Evolutionary conservation across 805 yeast species (phyloP), one percentile per base, ranked within the genome.

Genomic region (Ogataea paradorogensis): DNA sequence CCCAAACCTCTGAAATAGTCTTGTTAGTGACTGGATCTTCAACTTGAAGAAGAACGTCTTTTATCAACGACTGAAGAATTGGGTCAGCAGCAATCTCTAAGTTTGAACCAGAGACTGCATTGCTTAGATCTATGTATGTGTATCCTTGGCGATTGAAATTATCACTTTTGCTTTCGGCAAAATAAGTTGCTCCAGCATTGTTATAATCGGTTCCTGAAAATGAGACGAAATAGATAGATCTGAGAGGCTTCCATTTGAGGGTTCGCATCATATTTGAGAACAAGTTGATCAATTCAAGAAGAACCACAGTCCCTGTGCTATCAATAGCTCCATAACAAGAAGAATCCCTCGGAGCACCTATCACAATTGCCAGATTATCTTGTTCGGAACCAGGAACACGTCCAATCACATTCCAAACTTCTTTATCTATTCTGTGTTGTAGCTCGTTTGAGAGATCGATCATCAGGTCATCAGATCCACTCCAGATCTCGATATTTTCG

Each of bases 291-390:
- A 90, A 62, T 47, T 90, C 91, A 15, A 90, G 61, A 39, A 90
- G 55, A 1, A 83, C 66, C 0, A 82, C 78, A 1, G 93, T 80
- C 1, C 95, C 95, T 3, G 95, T 80, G 48, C 78, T 76, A 7
- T 89, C 79, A 3, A 75, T 63, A 0, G 95, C 80, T n/a, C 96
- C 97, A 50, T 66, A 73, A 16, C 80, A 66, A 2, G 51, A 18
- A 0, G 95, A 69, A 56, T 89, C 96, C 49, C 96, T 68, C 4
- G 84, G 75, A 0, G 96, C 89, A 1, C 95, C 96, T 40, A 91
- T 76, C 2, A 90, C 68, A 4, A 91, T 63, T 0, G 86, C 87
- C 48, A 77, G 74, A 15, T 78, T 86, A 15, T 69, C 66, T 62
- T 87, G 95, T 56, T 91, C 97, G 33, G 80, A 66, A 9, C 97